Conservation (phyloP, 208 protist species). For the Trypanosoma brucei region DNA sequence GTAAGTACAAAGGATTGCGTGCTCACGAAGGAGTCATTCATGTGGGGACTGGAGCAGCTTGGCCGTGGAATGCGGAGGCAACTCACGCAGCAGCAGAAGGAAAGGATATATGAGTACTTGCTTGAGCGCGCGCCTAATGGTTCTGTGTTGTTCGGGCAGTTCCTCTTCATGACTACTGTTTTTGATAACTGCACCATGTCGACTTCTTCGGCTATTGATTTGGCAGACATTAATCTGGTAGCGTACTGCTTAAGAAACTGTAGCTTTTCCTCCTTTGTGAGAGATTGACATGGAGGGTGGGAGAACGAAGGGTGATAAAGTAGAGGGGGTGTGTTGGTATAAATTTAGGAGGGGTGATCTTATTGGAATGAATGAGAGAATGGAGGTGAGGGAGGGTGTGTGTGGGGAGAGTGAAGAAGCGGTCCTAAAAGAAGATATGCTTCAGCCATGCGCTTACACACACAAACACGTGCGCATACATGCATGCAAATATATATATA, state of each 20-base stretch:
- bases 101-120: conserved; percentile 74
- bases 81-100: conserved; percentile 65
- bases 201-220: conserved; percentile 21
- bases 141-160: conserved; percentile 56
- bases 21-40: conserved; percentile 61
- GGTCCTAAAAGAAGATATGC: too few species aligned
- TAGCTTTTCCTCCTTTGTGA: conserved; percentile 45
- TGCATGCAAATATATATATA: too few species aligned
- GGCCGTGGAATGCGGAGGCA: conserved; percentile 76
- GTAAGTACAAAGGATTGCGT: conserved; percentile 50
- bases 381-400: too few species aligned
- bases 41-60: conserved; percentile 62
- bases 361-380: not conserved
- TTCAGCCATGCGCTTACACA: too few species aligned
- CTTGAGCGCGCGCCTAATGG: conserved; percentile 30
- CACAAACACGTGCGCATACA: too few species aligned
- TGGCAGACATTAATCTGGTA: conserved; percentile 40
- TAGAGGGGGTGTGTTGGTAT: conserved; percentile 1
- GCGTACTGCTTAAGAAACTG: conserved; percentile 48
- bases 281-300: conserved; percentile 12
- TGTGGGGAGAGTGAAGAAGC: too few species aligned
- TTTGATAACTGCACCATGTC: conserved; percentile 47
- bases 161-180: conserved; percentile 64
- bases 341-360: not conserved
- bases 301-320: not conserved